Evolutionary conservation across 768 basidiomycete genomes (phyloP), one percentile per base, ranked within the genome.

Genomic region (Auricularia sp.): DNA sequence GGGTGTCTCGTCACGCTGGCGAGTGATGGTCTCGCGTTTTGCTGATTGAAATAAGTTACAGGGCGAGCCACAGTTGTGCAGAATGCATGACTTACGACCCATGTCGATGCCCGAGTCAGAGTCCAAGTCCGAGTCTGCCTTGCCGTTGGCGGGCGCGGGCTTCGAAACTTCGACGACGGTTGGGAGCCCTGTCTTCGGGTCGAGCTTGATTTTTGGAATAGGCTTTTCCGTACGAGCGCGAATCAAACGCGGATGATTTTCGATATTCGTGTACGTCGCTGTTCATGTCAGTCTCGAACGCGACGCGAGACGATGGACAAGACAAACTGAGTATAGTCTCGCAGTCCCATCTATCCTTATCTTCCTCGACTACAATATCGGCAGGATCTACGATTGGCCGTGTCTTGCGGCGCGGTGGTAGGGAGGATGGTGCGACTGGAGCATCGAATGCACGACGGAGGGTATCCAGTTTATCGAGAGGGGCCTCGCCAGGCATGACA

Each of bases 231-330:
- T 84, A 80, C 87, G 79, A 21, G 87, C 84, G 33, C 85, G 83
- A 65, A 99, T 94, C 36, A 97, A 77, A 8, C 88, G 84, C 0
- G 97, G 97, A 72, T 98, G 97, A 71, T 99, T 99, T 73, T 97
- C 97, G 6, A 98, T 80, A 71, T 97, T 99, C n/a, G 93, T 89
- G 72, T 94, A 95, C 10, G 95, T 98, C 8, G 90, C 96, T 97
- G 71, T 21, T 36, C 61, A 65, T 58, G 67, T 62, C 18, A 59
- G 34, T 58, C 34, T 12, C 21, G 54, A 61, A 12, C 62, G 33
- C 43, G 56, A 58, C 39, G 3, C 36, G 8, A 47, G n/a, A 39
- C 39, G 10, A 33, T 14, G 36, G 23, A 62, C 64, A 36, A 54
- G 12, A 81, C 90, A 73, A 74, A 96, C 96, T 87, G 2, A 99